A percentile compares a stretch with the other conserved stretches of the same genome.
Evolutionary conservation across 1,139 yeast species (phyloP).

Genomic region (Ogataea hybrid): DNA sequence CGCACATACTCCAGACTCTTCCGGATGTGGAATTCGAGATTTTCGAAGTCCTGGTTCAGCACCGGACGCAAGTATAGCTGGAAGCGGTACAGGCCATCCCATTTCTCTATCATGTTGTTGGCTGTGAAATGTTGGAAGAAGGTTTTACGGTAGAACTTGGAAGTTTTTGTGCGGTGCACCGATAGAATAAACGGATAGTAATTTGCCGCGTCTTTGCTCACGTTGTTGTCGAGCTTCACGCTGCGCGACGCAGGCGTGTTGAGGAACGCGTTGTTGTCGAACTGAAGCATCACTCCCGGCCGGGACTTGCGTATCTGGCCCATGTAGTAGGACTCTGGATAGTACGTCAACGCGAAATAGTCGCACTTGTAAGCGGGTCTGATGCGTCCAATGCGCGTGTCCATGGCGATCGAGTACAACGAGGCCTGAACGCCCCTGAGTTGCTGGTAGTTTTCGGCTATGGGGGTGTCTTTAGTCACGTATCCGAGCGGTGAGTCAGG

Average conservation of each 20-base stretch:
- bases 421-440: slow-evolving; percentile 29
- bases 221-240: slow-evolving; percentile 28
- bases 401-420: slow-evolving; percentile 15
- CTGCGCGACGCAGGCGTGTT: slow-evolving; percentile 16
- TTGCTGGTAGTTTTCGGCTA: slow-evolving; percentile 12
- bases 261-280: slow-evolving; percentile 28
- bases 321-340: slow-evolving; percentile 45
- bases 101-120: slow-evolving; percentile 12
- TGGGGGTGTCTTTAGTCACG: slow-evolving; percentile 14
- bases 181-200: slow-evolving; percentile 37
- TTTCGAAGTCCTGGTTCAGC: slow-evolving; percentile 31
- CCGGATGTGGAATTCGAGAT: slow-evolving; percentile 34
- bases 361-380: slow-evolving; percentile 28
- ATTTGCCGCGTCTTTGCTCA: slow-evolving; percentile 4
- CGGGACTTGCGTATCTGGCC: slow-evolving; percentile 47
- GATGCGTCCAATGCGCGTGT: slow-evolving; percentile 7
- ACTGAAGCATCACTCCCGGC: slow-evolving; percentile 41
- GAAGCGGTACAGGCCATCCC: slow-evolving; percentile 50
- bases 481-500: slow-evolving; percentile 17
- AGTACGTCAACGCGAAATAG: slow-evolving; percentile 37
- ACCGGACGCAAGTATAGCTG: slow-evolving; percentile 40
- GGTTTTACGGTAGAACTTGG: slow-evolving; percentile 40
- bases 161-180: slow-evolving; percentile 42
- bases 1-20: slow-evolving; percentile 34
- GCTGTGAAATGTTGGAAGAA: slow-evolving; percentile 20